A percentile compares a stretch with the other conserved stretches of the same genome.
Evolutionary conservation across 1,284 basidiomycete species (phyloP).

Genomic region (Cryptococcus neoformans): DNA sequence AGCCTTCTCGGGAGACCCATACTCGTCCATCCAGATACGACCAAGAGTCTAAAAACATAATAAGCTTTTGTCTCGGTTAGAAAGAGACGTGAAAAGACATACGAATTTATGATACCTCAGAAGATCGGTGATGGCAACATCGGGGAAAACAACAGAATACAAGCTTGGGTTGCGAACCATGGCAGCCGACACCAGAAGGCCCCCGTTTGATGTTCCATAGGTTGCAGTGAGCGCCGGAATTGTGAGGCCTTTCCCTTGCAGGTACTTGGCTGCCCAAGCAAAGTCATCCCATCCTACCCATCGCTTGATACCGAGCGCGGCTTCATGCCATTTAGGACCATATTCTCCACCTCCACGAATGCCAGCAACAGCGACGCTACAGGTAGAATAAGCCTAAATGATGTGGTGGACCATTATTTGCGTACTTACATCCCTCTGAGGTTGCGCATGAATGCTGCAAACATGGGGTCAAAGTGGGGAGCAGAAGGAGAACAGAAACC

Average conservation of each 20-base stretch:
- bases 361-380: constrained; percentile 18
- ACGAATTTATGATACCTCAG: constrained; percentile 18
- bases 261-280: constrained; percentile 12
- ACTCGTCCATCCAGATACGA: constrained; percentile 15
- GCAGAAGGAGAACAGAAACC: constrained; percentile 8
- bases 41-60: constrained; percentile 8
- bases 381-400: neutral
- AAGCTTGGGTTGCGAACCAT: constrained; percentile 14
- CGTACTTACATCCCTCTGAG: constrained; percentile 16
- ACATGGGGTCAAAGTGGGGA: constrained; percentile 15
- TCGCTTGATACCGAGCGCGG: constrained; percentile 13
- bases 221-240: constrained; percentile 11
- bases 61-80: neutral
- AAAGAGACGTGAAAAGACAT: neutral
- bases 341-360: constrained; percentile 24
- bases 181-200: constrained; percentile 11
- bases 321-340: constrained; percentile 18
- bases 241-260: constrained; percentile 11
- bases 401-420: too few species aligned
- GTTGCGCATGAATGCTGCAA: constrained; percentile 17
- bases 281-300: constrained; percentile 17
- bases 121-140: constrained; percentile 16
- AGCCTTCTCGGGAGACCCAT: constrained; percentile 14
- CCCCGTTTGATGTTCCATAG: constrained; percentile 19
- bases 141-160: constrained; percentile 9